Evolutionary conservation across 805 yeast species (phyloP), one percentile per base, ranked within the genome.

Genomic region (Yarrowia phangngaensis): DNA sequence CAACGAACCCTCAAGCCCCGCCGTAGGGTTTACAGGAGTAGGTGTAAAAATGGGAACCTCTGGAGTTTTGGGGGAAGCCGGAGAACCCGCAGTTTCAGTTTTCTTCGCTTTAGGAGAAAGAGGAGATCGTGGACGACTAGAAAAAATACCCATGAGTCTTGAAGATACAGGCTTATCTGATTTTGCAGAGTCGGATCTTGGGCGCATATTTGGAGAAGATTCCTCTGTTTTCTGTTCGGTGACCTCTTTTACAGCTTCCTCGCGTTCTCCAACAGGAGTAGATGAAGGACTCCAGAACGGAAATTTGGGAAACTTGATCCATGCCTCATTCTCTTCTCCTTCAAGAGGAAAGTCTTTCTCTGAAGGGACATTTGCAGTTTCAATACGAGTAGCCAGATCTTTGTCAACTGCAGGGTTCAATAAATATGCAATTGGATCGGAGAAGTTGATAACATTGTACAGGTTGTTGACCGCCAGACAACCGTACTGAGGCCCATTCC

Each of bases 391-490:
- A 0, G 67, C 63, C 20, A 53, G 47, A 12, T 58, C 58, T 4
- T 65, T 70, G 54, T 74, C 70, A 6, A 89, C 77, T 33, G 90
- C 68, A 1, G 97, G 96, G 60, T 88, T 95, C 54, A 90, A 67
- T 51, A 95, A 68, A 60, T 85, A 88, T 0, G 94, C 94, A 28
- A 92, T 81, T 1, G 97, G 95, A 62, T 90, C 98, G 57, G 94
- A 84, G 1, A 87, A 84, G 62, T 90, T 95, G 63, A 82, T 83
- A 6, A 92, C 67, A 60, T 90, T 90, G 67, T 84, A 92, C 26
- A 84, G 64, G 58, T 84, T 83, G 2, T 70, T 65, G 54, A 82
- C 85, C 20, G 78, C 79, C 3, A 92, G 87, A 45, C 73, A 68
- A 1, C 73, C 73, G 40, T 66, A 67, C 4, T 23, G 26, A 2